phyloP scores from a whole-genome alignment of 1,284 basidiomycete species.

The Puccinia triticina region DNA sequence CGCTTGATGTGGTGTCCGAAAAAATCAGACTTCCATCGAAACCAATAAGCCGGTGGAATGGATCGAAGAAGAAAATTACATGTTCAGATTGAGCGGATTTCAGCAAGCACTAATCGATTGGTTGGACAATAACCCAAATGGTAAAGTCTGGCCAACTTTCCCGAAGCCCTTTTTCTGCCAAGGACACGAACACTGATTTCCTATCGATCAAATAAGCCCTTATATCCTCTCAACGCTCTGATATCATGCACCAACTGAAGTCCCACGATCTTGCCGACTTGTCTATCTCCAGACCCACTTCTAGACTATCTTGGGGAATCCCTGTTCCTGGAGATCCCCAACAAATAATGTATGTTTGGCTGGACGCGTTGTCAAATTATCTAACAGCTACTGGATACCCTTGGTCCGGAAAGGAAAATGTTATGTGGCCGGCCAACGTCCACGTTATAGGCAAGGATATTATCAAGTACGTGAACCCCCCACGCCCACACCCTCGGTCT shows the following conservation, averaged over 20 bases:
- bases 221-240: conserved; percentile 53
- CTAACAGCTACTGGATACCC: conserved; percentile 59
- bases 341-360: conserved; percentile 60
- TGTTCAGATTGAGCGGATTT: conserved; percentile 58
- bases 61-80: conserved; percentile 60
- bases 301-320: conserved; percentile 59
- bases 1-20: neutral
- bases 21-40: conserved; percentile 56
- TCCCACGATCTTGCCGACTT: conserved; percentile 57
- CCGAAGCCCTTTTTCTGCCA: conserved; percentile 8
- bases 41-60: conserved; percentile 59
- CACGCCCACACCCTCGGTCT: neutral
- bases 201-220: conserved; percentile 31
- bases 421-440: conserved; percentile 58
- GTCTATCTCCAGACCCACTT: conserved; percentile 58
- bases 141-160: conserved; percentile 53
- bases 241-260: conserved; percentile 56
- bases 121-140: conserved; percentile 55
- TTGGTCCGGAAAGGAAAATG: conserved; percentile 34
- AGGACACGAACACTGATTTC: neutral
- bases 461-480: conserved; percentile 53
- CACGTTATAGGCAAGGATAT: conserved; percentile 61
- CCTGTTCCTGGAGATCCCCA: conserved; percentile 58
- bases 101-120: conserved; percentile 56
- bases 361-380: conserved; percentile 60